phyloP scores from a whole-genome alignment of 2,329 filamentous ascomycete genomes.

The Colletotrichum musicola region DNA sequence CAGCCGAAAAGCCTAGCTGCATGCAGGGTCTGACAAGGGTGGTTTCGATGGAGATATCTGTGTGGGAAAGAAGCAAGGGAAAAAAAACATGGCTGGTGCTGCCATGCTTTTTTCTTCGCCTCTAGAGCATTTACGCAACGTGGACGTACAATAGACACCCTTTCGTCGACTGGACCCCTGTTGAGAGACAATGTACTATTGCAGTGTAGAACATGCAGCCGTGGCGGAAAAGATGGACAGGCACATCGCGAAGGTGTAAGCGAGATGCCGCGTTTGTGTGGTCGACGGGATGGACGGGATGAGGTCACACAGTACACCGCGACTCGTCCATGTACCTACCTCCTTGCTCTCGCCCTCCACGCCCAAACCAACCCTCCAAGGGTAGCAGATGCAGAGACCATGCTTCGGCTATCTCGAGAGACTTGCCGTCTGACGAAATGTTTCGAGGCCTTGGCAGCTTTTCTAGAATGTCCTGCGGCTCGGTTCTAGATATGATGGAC shows the following conservation, averaged over 20 bases:
- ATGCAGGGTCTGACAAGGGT: slow-evolving; percentile 36
- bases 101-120: background rate
- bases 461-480: too few relatives aligned
- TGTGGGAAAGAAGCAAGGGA: background rate
- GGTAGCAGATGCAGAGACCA: background rate
- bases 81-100: background rate
- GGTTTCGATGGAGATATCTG: background rate
- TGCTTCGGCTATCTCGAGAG: background rate
- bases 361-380: background rate
- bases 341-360: too few relatives aligned
- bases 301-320: slow-evolving; percentile 35
- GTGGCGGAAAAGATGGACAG: background rate
- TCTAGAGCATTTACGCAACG: background rate
- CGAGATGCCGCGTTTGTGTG: background rate
- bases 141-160: background rate
- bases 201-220: too few relatives aligned
- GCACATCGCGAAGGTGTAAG: slow-evolving; percentile 1
- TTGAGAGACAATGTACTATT: too few relatives aligned
- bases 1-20: slow-evolving; percentile 12
- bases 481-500: too few relatives aligned
- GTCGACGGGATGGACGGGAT: background rate
- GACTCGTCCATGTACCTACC: background rate
- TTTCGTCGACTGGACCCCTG: too few relatives aligned
- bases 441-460: too few relatives aligned
- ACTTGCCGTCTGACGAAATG: too few relatives aligned